A percentile compares a stretch with the other conserved stretches of the same genome.
Conservation (phyloP, 139 green algal genomes). For the Chlorella ohadii region DNA sequence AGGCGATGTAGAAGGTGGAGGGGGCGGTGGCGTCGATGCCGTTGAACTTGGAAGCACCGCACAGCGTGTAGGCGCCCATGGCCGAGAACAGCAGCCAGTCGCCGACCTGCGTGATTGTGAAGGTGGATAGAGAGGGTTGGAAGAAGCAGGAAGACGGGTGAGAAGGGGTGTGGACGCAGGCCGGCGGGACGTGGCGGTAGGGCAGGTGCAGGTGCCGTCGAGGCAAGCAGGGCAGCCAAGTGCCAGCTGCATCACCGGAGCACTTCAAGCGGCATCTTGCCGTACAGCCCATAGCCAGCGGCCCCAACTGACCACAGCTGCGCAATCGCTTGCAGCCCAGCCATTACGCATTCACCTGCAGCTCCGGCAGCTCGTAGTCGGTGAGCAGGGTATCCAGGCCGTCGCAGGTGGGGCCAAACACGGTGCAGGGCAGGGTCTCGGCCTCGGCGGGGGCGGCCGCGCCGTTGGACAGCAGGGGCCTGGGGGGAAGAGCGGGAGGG, state of each 20-base stretch:
- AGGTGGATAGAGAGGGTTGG: constrained; percentile 49
- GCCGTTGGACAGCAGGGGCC: constrained; percentile 28
- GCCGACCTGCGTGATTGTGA: constrained; percentile 76
- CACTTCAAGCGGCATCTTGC: too few species aligned
- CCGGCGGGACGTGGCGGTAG: too few species aligned
- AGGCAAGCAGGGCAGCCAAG: too few species aligned
- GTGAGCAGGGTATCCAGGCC: constrained; percentile 64
- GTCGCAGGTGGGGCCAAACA: constrained; percentile 94
- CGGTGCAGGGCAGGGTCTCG: constrained; percentile 57
- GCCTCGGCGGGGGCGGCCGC: neutral
- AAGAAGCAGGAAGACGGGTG: neutral
- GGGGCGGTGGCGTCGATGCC: constrained; percentile 57
- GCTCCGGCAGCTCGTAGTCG: constrained; percentile 36
- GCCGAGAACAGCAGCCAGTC: constrained; percentile 94
- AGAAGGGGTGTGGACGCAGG: too few species aligned
- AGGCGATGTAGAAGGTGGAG: constrained; percentile 59
- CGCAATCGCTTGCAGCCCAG: too few species aligned
- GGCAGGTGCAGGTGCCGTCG: too few species aligned
- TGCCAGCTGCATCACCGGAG: too few species aligned
- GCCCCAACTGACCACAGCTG: too few species aligned
- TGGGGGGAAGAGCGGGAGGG: neutral
- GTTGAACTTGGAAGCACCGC: constrained; percentile 89
- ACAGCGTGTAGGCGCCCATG: constrained; percentile 94
- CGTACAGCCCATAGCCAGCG: too few species aligned
- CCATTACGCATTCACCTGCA: constrained; percentile 71